phyloP scores from a whole-genome alignment of 306 rosid species.

The Comarum palustre region DNA sequence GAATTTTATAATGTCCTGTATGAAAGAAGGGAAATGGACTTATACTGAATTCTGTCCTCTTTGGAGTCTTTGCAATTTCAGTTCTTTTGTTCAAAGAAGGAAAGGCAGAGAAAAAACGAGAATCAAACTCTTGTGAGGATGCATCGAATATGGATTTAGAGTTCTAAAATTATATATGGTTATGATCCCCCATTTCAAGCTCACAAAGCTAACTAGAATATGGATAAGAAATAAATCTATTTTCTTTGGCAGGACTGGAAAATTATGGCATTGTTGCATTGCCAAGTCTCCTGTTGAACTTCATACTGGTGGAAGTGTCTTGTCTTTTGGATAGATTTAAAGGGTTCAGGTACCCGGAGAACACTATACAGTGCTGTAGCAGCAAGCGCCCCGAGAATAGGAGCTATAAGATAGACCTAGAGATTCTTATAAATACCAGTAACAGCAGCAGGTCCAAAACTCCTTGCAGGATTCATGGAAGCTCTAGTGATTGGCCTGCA shows the following conservation, averaged over 20 bases:
- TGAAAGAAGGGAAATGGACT: not conserved
- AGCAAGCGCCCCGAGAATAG: conserved; percentile 37
- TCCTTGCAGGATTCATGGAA: conserved; percentile 61
- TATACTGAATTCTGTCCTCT: not conserved
- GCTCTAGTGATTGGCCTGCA: conserved; percentile 52
- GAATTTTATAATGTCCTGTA: not conserved
- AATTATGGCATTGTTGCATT: too few species aligned
- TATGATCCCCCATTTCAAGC: not conserved
- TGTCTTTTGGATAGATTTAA: conserved; percentile 24
- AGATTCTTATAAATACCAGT: conserved; percentile 28
- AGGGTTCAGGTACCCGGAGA: conserved; percentile 27
- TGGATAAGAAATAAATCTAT: not conserved
- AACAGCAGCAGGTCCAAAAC: conserved; percentile 46
- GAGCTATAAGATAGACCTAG: conserved; percentile 34
- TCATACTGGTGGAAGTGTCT: conserved; percentile 1
- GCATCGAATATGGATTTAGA: not conserved
- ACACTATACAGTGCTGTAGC: conserved; percentile 35
- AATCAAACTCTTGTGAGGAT: not conserved
- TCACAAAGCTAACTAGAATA: not conserved
- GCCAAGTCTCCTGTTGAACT: not conserved
- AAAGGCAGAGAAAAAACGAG: not conserved
- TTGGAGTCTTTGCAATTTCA: not conserved
- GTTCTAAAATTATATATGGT: not conserved
- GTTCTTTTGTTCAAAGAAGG: not conserved
- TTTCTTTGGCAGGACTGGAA: not conserved